Base-by-base conservation (phyloP, 2,329 filamentous ascomycete species). In the Pyrenochaeta sp. region DNA sequence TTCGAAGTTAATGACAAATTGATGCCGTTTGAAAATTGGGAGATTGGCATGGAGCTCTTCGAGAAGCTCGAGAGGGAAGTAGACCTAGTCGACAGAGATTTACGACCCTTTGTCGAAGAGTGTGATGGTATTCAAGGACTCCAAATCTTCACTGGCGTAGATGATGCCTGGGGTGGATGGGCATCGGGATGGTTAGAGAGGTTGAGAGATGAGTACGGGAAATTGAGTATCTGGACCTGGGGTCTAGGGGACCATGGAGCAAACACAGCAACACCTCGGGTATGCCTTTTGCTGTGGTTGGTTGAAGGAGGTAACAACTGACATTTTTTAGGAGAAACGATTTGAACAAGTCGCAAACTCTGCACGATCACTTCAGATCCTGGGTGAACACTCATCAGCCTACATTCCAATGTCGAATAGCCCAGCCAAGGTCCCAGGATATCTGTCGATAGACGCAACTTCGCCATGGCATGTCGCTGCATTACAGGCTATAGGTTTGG, bases 111-210 rank as follows among this genome's bases (percentile, higher is more conserved):
- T 73, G 87, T 90, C 2, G 95, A 99, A 79, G 95, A 98, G 78
- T 95, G 93, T 64, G 95, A 99, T 76, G 89, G 92, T 54, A 84
- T 98, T 79, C 93, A 97, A 77, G 94, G 90, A 0, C 82, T 99
- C 19, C 94, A 98, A 67, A 72, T 82, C 65, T 70, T 87, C 70
- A 73, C 85, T 65, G 73, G 84, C 60, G 72, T 84, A 58, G 78
- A 88, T 79, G 68, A 85, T 81, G 77, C 84, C 59, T 83, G 81
- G 81, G 75, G 81, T 62, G 76, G 82, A 58, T 78, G 84, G 76
- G 64, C 80, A 45, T 75, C 77, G 50, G 74, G 71, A 60, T 82
- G 79, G 74, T 66, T 80, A 50, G 80, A 98, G 74, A 84, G 88
- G 30, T 78, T 99, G 56, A 83, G 91, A 60, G 95, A 99, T 73